A percentile compares a stretch with the other conserved stretches of the same genome.
Conservation (phyloP, 257 asterid genomes). For the Cynanchum wilfordii region DNA sequence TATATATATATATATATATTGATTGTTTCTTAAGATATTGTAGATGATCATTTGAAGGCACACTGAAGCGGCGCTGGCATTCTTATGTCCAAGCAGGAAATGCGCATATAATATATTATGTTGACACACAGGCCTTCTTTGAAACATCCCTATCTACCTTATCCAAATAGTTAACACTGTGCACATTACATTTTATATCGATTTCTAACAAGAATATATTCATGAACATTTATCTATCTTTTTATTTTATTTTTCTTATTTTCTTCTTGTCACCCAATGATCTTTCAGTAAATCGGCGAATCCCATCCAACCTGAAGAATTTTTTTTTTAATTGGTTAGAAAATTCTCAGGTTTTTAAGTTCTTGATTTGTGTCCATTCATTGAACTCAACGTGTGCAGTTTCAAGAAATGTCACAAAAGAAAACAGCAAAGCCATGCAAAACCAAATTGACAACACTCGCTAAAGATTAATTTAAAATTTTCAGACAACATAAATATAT, state of each 20-base stretch:
- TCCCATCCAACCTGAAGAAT: neutral
- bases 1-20: too few relatives aligned
- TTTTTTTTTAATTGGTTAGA: neutral
- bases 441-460: too few relatives aligned
- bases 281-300: neutral
- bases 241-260: neutral
- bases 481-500: too few relatives aligned
- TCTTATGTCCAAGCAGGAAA: conserved; percentile 1
- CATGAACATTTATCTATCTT: neutral
- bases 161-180: neutral
- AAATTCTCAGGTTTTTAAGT: neutral
- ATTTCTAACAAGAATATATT: neutral
- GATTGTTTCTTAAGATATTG: neutral
- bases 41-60: neutral
- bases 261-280: neutral
- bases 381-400: neutral
- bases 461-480: too few relatives aligned
- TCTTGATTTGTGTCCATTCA: neutral
- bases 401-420: neutral
- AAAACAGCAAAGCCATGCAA: too few relatives aligned
- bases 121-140: neutral
- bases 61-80: neutral
- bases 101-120: conserved; percentile 3
- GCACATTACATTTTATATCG: neutral
- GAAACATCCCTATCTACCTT: neutral